These are phyloP conservation scores for Evansstolkia leycettana DNA, from an alignment of 495 filamentous ascomycete species.

Conservation along the genomic window DNA sequence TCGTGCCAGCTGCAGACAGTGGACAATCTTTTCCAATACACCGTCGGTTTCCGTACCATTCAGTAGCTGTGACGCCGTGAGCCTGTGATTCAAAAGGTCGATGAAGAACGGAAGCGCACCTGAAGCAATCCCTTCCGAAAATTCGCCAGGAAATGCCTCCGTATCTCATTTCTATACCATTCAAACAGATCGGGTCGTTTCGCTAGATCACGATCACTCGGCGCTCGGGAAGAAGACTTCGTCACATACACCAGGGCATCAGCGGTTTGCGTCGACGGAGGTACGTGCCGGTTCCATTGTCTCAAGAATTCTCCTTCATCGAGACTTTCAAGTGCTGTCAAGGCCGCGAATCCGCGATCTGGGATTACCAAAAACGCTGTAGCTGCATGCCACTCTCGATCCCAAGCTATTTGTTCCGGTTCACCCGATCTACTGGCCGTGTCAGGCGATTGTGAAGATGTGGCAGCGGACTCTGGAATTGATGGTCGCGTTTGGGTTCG, in stretches of 20 bases:
- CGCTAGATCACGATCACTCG: conserved; percentile 1
- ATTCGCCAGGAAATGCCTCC: conserved; percentile 37
- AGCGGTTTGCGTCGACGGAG: conserved; percentile 19
- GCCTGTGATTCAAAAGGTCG: not conserved
- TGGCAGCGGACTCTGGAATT: conserved; percentile 2
- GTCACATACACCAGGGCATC: conserved; percentile 31
- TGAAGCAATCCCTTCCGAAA: conserved; percentile 22
- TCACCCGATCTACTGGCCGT: conserved; percentile 2
- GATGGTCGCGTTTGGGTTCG: conserved; percentile 5
- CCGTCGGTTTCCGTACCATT: conserved; percentile 11
- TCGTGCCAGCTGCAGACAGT: conserved; percentile 30
- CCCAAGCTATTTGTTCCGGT: conserved; percentile 47
- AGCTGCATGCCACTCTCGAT: conserved; percentile 57
- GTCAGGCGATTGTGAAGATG: conserved; percentile 9
- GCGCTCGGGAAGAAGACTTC: conserved; percentile 8
- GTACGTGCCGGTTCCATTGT: conserved; percentile 18
- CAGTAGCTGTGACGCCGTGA: conserved; percentile 16
- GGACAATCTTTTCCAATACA: conserved; percentile 26
- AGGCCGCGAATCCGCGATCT: conserved; percentile 16
- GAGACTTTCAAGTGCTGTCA: conserved; percentile 11
- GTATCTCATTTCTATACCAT: conserved; percentile 42
- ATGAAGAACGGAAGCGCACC: conserved; percentile 13
- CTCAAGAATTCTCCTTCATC: conserved; percentile 19
- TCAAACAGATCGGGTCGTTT: conserved; percentile 24
- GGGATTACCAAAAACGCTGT: conserved; percentile 51